Evolutionary conservation across 1,284 basidiomycete genomes (phyloP).

Genomic region (Peniophora sp.): DNA sequence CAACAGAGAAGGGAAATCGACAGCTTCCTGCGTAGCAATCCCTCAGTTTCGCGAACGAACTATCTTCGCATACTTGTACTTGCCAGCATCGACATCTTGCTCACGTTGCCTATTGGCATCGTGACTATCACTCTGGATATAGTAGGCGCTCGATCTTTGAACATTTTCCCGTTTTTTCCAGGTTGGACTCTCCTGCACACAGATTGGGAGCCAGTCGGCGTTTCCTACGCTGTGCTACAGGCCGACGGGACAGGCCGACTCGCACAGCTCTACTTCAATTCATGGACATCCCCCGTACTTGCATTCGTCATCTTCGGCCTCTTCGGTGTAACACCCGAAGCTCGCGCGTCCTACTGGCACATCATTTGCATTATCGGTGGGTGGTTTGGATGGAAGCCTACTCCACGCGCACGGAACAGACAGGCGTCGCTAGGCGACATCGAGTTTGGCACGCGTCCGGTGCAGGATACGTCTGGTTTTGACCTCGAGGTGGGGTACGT

Average conservation of each 20-base stretch:
- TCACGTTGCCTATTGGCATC: background rate
- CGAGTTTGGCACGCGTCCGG: no score
- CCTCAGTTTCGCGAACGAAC: background rate
- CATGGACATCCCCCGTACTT: background rate
- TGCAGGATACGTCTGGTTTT: no score
- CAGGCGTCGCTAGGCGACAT: no score
- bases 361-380: background rate
- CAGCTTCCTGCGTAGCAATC: background rate
- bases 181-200: background rate
- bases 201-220: background rate
- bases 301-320: background rate
- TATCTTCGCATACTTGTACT: background rate
- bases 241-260: no score
- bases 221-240: background rate
- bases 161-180: background rate
- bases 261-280: background rate
- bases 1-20: background rate
- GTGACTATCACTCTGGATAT: background rate
- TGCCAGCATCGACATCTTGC: background rate
- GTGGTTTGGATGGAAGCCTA: background rate
- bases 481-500: no score
- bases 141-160: no score
- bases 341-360: background rate
- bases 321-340: background rate
- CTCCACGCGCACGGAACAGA: background rate